Evolutionary conservation across 805 yeast genomes (phyloP), one percentile per base, ranked within the genome.

Genomic region (Starmera dryadoides): DNA sequence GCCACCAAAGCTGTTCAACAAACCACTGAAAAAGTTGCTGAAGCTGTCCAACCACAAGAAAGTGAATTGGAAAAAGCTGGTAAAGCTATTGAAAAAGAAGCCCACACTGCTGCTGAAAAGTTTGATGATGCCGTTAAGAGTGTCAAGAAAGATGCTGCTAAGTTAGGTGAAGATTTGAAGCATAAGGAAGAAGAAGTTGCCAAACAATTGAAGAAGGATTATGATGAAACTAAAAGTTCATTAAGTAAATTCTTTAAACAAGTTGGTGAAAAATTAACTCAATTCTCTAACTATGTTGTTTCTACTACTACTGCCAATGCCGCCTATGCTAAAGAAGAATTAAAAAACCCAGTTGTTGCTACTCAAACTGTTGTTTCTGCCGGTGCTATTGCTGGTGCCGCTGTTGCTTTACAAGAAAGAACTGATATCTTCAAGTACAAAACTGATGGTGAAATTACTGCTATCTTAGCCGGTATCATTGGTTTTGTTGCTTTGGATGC

Each of bases 341-440:
- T 79, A 46, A 67, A 76, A 50, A 78, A 79, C 62, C 86, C 86
- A 0, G 81, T 73, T 4, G 81, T 79, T 34, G 60, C 73, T 16
- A 57, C 74, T 25, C 83, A 79, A 56, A 58, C 71, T 3, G 63
- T 74, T 15, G 64, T 75, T 33, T 69, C 75, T 23, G 53, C 69
- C 7, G 68, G 73, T 31, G 73, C 73, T 14, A 53, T 69, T 26
- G 61, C 70, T 20, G 75, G 75, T 3, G 68, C 75, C 20, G 64
- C 74, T 46, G 60, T 63, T 38, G 76, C 72, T 19, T 73, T 71
- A 61, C 50, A 68, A 49, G 74, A 74, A 59, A 69, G 79, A 63
- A 56, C 64, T 47, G 61, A 73, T 63, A 63, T 77, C 51, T 52
- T 66, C 40, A 53, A 58, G 43, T 61, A 58, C 42, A 65, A 61